phyloP scores from a whole-genome alignment of 805 yeast genomes.

The Schwanniomyces vanrijiae region DNA sequence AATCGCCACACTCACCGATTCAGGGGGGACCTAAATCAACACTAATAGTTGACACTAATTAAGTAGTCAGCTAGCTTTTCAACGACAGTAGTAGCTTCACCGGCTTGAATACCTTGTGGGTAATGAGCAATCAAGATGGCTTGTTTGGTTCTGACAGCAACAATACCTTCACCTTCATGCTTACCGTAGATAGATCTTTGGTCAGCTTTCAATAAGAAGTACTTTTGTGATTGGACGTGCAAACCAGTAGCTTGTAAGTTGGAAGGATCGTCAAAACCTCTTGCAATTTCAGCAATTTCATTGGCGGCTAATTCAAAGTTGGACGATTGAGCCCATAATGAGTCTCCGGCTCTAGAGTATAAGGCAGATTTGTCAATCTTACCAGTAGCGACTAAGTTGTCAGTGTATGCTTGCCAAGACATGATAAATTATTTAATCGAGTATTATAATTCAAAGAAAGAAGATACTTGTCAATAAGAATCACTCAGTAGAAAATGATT shows the following conservation, averaged over 20 bases:
- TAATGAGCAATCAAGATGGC: conserved; percentile 93
- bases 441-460: not conserved
- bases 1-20: not conserved
- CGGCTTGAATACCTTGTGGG: conserved; percentile 86
- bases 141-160: conserved; percentile 92
- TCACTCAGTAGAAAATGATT: not conserved
- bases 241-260: conserved; percentile 83
- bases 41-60: conserved; percentile 78
- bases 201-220: conserved; percentile 85
- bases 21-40: not conserved
- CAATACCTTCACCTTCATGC: conserved; percentile 80
- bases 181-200: conserved; percentile 94
- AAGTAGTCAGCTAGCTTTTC: conserved; percentile 95
- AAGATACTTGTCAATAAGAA: not conserved
- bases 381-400: conserved; percentile 83
- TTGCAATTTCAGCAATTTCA: conserved; percentile 73
- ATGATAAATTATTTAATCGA: conserved; percentile 11
- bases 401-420: conserved; percentile 82
- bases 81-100: conserved; percentile 91
- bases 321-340: conserved; percentile 87
- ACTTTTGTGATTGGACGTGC: conserved; percentile 81
- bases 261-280: conserved; percentile 78
- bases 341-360: conserved; percentile 92
- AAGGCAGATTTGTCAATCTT: conserved; percentile 91
- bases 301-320: conserved; percentile 61